phyloP scores from a whole-genome alignment of 2,329 filamentous ascomycete species.

The Colletotrichum somersetense region DNA sequence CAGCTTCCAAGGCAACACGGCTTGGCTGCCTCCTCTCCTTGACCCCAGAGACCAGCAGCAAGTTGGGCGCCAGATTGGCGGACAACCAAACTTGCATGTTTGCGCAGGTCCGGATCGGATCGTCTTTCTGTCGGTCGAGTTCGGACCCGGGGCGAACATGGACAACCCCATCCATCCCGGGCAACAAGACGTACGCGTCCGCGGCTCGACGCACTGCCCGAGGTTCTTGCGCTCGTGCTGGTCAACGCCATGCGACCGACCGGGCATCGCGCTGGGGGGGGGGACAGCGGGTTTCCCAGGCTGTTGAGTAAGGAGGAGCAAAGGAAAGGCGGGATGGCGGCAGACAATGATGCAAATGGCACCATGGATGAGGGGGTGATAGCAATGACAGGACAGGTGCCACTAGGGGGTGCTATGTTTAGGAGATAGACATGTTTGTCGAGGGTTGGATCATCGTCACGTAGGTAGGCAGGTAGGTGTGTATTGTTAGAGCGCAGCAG shows the following conservation, averaged over 20 bases:
- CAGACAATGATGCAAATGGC: not conserved
- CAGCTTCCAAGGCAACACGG: slow-evolving; percentile 50
- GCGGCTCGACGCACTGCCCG: slow-evolving; percentile 65
- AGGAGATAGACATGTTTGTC: not conserved
- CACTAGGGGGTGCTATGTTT: slow-evolving; percentile 1
- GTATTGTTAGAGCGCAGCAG: slow-evolving; percentile 14
- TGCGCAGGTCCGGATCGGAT: slow-evolving; percentile 69
- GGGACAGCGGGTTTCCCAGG: slow-evolving; percentile 59
- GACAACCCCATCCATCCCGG: slow-evolving; percentile 58
- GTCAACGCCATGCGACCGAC: slow-evolving; percentile 64
- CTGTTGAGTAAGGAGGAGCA: slow-evolving; percentile 48
- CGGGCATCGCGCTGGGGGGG: slow-evolving; percentile 61
- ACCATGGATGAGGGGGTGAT: slow-evolving; percentile 17
- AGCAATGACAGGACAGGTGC: slow-evolving; percentile 15
- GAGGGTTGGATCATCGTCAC: not conserved
- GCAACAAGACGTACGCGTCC: slow-evolving; percentile 65
- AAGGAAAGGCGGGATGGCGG: slow-evolving; percentile 5
- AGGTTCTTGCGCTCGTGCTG: slow-evolving; percentile 61
- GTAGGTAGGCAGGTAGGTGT: too few relatives aligned
- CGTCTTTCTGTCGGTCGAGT: slow-evolving; percentile 71
- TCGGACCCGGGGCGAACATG: slow-evolving; percentile 57
- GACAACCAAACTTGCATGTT: slow-evolving; percentile 43
- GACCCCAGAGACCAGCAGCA: slow-evolving; percentile 56
- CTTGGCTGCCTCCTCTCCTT: slow-evolving; percentile 44
- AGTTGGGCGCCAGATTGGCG: slow-evolving; percentile 47